Percentiles rank a stretch among this genome's conserved stretches.
Evolutionary conservation across 164 flowering plant species (phyloP).

Genomic region (Aristolochia fimbriata): DNA sequence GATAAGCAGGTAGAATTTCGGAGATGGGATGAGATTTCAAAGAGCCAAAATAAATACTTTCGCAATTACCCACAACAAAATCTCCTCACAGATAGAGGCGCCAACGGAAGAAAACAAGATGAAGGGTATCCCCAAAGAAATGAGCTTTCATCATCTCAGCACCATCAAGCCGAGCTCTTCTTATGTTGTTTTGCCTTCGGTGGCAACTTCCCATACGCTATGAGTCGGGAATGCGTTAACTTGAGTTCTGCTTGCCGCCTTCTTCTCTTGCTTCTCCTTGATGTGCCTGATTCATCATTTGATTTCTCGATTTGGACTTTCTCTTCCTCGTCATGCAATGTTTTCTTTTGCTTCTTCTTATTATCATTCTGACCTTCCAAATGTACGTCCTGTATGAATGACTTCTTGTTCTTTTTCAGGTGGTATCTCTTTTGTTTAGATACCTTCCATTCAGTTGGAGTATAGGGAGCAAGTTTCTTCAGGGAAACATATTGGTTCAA

Average conservation of each 20-base stretch:
- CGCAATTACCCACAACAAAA: no score
- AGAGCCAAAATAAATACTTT: no score
- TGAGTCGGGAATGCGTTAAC: conserved; percentile 35
- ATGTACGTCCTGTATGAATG: conserved; percentile 16
- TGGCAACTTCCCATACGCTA: conserved; percentile 46
- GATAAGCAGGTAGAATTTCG: no score
- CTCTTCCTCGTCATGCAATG: conserved; percentile 14
- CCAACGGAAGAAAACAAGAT: no score
- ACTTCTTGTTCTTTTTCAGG: conserved; percentile 34
- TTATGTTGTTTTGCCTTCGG: conserved; percentile 28
- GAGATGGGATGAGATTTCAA: no score
- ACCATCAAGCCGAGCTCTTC: conserved; percentile 18
- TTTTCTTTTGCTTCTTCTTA: conserved; percentile 17
- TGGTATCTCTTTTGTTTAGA: conserved; percentile 34
- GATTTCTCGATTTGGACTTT: conserved; percentile 15
- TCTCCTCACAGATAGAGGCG: no score
- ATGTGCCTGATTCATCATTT: conserved; percentile 24
- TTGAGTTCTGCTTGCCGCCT: conserved; percentile 36
- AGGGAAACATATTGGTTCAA: conserved; percentile 80
- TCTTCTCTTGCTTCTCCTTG: conserved; percentile 44
- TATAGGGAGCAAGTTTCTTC: conserved; percentile 78
- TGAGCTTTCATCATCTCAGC: not conserved
- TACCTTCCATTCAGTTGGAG: conserved; percentile 68
- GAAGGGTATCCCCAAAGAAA: no score
- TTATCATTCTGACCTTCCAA: conserved; percentile 7